Evolutionary conservation across 257 asterid species (phyloP).

Genomic region (Cinchona pubescens): DNA sequence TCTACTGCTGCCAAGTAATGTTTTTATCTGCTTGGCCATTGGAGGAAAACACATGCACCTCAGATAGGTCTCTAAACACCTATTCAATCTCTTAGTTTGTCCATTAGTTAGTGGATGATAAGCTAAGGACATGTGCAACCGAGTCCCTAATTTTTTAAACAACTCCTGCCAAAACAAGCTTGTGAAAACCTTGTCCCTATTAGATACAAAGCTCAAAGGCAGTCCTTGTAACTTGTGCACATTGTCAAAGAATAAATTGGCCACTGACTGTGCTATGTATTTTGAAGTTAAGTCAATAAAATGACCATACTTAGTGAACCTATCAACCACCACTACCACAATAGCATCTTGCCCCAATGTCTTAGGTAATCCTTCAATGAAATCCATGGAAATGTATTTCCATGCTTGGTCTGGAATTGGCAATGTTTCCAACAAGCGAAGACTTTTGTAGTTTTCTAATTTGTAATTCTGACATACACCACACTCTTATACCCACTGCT

Average conservation of each 20-base stretch:
- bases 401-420: neutral
- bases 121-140: neutral
- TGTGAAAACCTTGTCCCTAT: neutral
- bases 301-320: neutral
- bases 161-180: slow-evolving; percentile 1
- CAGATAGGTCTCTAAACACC: neutral
- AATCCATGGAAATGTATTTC: neutral
- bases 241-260: neutral
- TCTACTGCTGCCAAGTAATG: too few species aligned
- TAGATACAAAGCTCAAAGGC: neutral
- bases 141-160: neutral
- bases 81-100: neutral
- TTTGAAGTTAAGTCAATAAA: neutral
- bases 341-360: neutral
- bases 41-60: neutral
- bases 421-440: neutral
- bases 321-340: neutral
- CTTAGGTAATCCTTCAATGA: neutral
- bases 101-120: slow-evolving; percentile 12
- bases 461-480: neutral
- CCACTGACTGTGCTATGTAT: neutral
- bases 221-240: neutral
- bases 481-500: neutral
- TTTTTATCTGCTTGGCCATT: too few species aligned
- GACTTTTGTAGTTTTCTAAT: neutral